These are phyloP conservation scores for Apostasia shenzhenica DNA, from an alignment of 106 monocot genomes.

Conservation along the genomic window DNA sequence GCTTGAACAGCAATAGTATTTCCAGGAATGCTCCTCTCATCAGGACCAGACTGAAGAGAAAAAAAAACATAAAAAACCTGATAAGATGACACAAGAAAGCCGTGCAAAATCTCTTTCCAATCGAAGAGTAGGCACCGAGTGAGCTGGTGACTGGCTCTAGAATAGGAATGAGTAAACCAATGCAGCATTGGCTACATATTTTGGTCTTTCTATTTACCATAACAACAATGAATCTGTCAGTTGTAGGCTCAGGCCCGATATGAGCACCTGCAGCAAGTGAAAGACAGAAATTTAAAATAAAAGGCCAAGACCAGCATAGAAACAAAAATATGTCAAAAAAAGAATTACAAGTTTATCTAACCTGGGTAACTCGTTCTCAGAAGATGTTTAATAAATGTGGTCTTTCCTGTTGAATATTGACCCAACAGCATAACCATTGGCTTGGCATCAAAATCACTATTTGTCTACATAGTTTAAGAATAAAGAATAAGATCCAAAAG, in stretches of 20 bases:
- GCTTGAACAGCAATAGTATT: slow-evolving; percentile 98
- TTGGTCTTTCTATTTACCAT: slow-evolving; percentile 9
- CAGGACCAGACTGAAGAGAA: slow-evolving; percentile 75
- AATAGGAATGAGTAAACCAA: too few species aligned
- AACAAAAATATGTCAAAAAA: neutral
- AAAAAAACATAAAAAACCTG: neutral
- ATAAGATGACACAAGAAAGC: too few species aligned
- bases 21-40: slow-evolving; percentile 94
- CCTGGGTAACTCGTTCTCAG: slow-evolving; percentile 78
- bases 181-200: too few species aligned
- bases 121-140: too few species aligned
- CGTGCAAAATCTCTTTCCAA: too few species aligned
- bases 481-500: slow-evolving; percentile 1
- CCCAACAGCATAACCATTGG: slow-evolving; percentile 90
- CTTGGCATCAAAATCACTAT: slow-evolving; percentile 90
- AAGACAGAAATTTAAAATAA: neutral
- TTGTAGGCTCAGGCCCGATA: slow-evolving; percentile 19
- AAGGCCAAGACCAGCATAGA: neutral
- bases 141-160: too few species aligned
- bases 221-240: slow-evolving; percentile 21
- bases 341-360: slow-evolving; percentile 15
- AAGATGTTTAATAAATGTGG: slow-evolving; percentile 88
- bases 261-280: slow-evolving; percentile 13
- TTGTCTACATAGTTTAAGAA: slow-evolving; percentile 40
- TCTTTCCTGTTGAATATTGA: slow-evolving; percentile 88